Evolutionary conservation across 768 basidiomycete species (phyloP).

Genomic region (Hydnomerulius pinastri): DNA sequence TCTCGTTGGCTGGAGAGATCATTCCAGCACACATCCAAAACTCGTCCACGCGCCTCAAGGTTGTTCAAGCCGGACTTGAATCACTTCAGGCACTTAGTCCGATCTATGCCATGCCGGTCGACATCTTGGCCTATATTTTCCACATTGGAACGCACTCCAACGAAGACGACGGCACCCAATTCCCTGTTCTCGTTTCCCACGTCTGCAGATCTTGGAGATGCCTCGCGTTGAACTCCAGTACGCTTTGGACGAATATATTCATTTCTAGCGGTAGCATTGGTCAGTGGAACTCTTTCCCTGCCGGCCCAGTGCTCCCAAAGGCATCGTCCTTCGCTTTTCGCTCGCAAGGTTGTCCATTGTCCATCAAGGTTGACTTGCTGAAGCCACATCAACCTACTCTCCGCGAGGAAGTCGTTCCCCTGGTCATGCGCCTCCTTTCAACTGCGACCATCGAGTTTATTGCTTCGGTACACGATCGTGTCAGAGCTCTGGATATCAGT

Average conservation of each 20-base stretch:
- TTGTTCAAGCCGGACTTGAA: neutral
- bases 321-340: neutral
- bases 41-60: neutral
- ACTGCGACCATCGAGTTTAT: neutral
- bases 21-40: neutral
- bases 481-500: neutral
- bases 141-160: slow-evolving; percentile 38
- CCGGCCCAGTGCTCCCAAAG: neutral
- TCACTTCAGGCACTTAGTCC: neutral
- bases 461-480: neutral
- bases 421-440: neutral
- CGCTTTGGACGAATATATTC: slow-evolving; percentile 45
- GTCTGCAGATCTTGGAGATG: slow-evolving; percentile 61
- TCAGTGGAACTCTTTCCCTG: neutral
- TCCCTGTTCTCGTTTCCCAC: slow-evolving; percentile 60
- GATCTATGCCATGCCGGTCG: neutral
- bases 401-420: neutral
- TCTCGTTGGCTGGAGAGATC: neutral
- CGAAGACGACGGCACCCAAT: slow-evolving; percentile 32
- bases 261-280: neutral
- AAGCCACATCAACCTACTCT: neutral
- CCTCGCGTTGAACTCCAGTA: slow-evolving; percentile 55
- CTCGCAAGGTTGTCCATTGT: neutral
- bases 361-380: neutral
- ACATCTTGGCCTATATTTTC: slow-evolving; percentile 57